These are phyloP conservation scores for Drechslerella coelobrocha DNA, from an alignment of 2,329 filamentous ascomycete genomes.

Conservation along the genomic window DNA sequence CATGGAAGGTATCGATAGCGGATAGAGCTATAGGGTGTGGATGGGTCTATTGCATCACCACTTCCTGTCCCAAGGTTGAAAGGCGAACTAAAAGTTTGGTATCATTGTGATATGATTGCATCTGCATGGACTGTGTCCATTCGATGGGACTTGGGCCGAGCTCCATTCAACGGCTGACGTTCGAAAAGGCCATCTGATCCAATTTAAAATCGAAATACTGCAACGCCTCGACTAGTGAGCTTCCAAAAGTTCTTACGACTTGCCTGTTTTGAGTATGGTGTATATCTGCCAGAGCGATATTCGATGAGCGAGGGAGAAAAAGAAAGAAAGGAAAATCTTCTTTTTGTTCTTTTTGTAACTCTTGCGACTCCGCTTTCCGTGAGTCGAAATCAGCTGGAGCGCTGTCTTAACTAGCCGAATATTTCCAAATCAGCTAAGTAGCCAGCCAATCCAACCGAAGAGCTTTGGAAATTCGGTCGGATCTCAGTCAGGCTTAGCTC, in stretches of 20 bases:
- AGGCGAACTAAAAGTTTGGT: slow-evolving; percentile 28
- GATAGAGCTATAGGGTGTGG: slow-evolving; percentile 14
- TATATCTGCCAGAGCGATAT: background rate
- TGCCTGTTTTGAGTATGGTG: slow-evolving; percentile 35
- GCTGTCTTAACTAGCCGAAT: slow-evolving; percentile 45
- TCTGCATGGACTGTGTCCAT: background rate
- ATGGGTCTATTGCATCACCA: slow-evolving; percentile 26
- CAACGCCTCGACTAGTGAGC: slow-evolving; percentile 31
- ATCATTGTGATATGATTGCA: slow-evolving; percentile 14
- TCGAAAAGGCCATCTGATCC: slow-evolving; percentile 35
- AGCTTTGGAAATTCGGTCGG: slow-evolving; percentile 30
- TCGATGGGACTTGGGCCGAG: background rate
- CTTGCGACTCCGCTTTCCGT: slow-evolving; percentile 11
- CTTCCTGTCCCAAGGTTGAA: slow-evolving; percentile 48
- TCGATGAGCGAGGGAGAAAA: background rate
- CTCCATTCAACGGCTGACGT: slow-evolving; percentile 12
- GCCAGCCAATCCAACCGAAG: slow-evolving; percentile 17
- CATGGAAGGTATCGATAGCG: slow-evolving; percentile 22
- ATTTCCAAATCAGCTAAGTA: background rate
- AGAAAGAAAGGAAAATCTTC: background rate
- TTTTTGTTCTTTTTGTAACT: background rate
- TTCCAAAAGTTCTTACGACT: slow-evolving; percentile 48
- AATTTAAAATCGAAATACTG: slow-evolving; percentile 47
- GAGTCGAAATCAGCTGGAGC: slow-evolving; percentile 21
- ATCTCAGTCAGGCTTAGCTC: slow-evolving; percentile 37